Base-by-base conservation (phyloP, 495 filamentous ascomycete species). In the Letharia columbiana region DNA sequence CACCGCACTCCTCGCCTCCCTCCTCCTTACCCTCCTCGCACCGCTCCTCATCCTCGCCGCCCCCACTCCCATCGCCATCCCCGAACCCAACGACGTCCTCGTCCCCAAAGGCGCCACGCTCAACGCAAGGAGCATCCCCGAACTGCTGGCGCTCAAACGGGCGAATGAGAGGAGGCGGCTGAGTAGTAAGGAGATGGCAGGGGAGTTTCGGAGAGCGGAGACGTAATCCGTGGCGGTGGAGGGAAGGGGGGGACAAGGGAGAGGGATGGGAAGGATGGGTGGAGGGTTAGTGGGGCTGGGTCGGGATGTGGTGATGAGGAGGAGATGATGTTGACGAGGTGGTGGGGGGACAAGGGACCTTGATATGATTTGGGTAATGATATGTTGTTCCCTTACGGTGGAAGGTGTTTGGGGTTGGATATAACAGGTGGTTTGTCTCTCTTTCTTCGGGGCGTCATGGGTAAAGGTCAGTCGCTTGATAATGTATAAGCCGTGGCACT, bases 51-150 rank as follows among this genome's bases (percentile, higher is more conserved):
- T 31, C 49, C n/a, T 31, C 49, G n/a, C 49, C 23, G 23, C 49
- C 49, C 49, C 49, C 2, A 1, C 9, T 33, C 58, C 60, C 8
- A 12, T 60, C 58, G 41, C 58, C 28, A 2, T 52, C 9, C 49
- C 49, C 9, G n/a, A 28, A 28, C 49, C 49, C 49, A 31, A 52
- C 52, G 52, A 56, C 52, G 31, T 56, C 52, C 52, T 56, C 31
- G 59, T 61, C 59, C 59, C 59, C 20, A 45, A 41, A 28, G 59
- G 59, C 37, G 37, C 59, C 41, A 61, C 59, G 23, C 59, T 40
- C 37, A 23, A 41, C 41, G 59, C 59, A 3, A 17, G 59, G 9
- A 61, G 59, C 35, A 61, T 61, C 2, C 59, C 59, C 28, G 59
- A 61, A 28, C 41, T 61, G 35, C n/a, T 61, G 39, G 59, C 59